Base-by-base conservation (phyloP, 2,329 filamentous ascomycete genomes). In the Trichoderma asperellum region DNA sequence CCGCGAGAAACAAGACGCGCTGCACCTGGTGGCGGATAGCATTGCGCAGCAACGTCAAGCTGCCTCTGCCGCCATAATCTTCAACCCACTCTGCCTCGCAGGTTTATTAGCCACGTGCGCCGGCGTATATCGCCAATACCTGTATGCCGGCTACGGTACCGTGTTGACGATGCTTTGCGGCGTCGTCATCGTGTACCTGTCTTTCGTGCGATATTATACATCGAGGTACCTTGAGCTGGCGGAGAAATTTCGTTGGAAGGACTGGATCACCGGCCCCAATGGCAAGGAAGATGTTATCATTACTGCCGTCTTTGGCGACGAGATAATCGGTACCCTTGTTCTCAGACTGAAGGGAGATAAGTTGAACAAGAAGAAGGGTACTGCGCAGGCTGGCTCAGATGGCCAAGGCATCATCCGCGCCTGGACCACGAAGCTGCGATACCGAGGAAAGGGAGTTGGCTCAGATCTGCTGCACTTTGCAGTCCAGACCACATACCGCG, bases 11-110 rank as follows among this genome's bases (percentile, higher is more conserved):
- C 81, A 88, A 72, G 85, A 88, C 68, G 91, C 90, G 14, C 83
- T 97, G 67, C 87, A 87, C 71, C 85, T 97, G 21, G 85, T 97
- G 58, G 89, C 92, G 65, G 92, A 96, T 81, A 92, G 90, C 72
- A 88, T 96, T 68, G 92, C 92, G 32, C 91, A 97, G 77, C 93
- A 96, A 81, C 89, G 92, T 65, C 90, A 93, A 77, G 79, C 86
- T 5, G 89, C 92, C 8, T 87, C 89, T 16, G 81, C 83, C 61
- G 81, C 87, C 70, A 81, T 96, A 70, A 84, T 93, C 72, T 87
- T 86, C 75, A 87, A 93, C 79, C 88, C 87, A 0, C 76, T 85
- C 27, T 81, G 83, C 57, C 73, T 89, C 1, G 79, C 83, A 5
- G 76, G 81, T 14, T 81, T 88, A 21, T 72, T 79, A 52, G 76